A percentile compares a stretch with the other conserved stretches of the same genome.
Conservation (phyloP, 1,284 basidiomycete genomes). For the Boletellus deceptivus region DNA sequence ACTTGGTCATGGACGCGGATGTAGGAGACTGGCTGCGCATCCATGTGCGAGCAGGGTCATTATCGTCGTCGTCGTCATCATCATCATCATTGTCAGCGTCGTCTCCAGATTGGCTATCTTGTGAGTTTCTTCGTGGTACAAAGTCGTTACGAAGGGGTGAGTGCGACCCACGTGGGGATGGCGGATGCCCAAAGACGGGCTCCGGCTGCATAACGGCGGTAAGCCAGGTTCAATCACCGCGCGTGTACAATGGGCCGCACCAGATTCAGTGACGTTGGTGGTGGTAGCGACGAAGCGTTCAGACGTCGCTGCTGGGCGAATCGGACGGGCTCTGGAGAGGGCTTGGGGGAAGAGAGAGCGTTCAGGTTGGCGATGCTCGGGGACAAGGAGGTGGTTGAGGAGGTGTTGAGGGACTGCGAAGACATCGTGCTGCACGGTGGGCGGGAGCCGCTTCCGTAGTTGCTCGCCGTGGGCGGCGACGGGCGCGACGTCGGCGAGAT, state of each 20-base stretch:
- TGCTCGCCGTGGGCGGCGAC: conserved; percentile 27
- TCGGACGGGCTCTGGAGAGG: conserved; percentile 16
- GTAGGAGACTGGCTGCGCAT: conserved; percentile 46
- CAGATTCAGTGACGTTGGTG: conserved; percentile 29
- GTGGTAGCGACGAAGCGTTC: conserved; percentile 23
- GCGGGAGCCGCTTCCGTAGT: conserved; percentile 1
- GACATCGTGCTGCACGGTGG: conserved; percentile 27
- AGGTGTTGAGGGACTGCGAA: conserved; percentile 30
- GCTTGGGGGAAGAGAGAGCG: conserved; percentile 29
- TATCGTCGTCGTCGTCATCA: conserved; percentile 45
- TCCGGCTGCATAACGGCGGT: conserved; percentile 28
- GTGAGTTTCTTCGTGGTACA: conserved; percentile 40
- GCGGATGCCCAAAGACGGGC: conserved; percentile 34
- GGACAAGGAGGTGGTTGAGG: conserved; percentile 32
- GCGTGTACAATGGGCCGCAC: conserved; percentile 12
- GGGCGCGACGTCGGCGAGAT: conserved; percentile 17
- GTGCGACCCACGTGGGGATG: conserved; percentile 46
- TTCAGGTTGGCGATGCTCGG: conserved; percentile 36
- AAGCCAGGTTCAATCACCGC: conserved; percentile 4
- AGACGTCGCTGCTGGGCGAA: conserved; percentile 27
- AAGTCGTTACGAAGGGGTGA: conserved; percentile 65
- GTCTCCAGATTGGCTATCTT: conserved; percentile 51
- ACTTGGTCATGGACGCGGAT: conserved; percentile 65
- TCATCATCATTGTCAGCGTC: conserved; percentile 45
- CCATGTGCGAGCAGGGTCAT: conserved; percentile 43